Percentiles rank a stretch among this genome's conserved stretches.
Conservation (phyloP, 2,329 filamentous ascomycete genomes). For the Aspergillus bombycis region DNA sequence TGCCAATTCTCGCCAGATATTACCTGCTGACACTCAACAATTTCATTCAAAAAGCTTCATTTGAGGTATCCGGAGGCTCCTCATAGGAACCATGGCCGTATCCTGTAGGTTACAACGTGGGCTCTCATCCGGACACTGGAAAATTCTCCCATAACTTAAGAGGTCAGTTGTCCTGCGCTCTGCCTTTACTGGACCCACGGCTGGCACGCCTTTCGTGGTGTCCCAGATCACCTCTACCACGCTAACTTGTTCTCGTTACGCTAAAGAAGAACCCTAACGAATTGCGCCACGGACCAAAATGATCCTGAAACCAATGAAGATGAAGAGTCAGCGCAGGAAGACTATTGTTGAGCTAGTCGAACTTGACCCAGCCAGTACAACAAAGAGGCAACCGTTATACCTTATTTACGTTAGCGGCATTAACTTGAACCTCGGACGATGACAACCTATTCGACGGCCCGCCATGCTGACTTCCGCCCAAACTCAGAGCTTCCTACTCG, state of each 20-base stretch:
- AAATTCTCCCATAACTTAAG: background rate
- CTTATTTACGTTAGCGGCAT: slow-evolving; percentile 4
- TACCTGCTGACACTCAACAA: background rate
- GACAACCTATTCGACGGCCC: slow-evolving; percentile 5
- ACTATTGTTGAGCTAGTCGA: background rate
- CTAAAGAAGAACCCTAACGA: background rate
- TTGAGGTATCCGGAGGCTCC: background rate
- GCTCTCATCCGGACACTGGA: background rate
- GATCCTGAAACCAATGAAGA: background rate
- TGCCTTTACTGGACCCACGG: background rate
- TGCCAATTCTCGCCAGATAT: background rate
- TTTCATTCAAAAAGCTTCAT: background rate
- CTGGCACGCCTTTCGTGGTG: background rate
- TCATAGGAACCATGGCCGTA: background rate
- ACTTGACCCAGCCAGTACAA: slow-evolving; percentile 5
- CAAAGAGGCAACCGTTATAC: background rate
- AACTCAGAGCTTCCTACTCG: slow-evolving; percentile 5
- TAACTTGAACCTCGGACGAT: background rate
- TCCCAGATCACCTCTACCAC: background rate
- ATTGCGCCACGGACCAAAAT: background rate
- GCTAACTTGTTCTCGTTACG: background rate
- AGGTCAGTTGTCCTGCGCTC: background rate
- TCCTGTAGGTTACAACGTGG: background rate
- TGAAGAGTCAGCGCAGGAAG: background rate
- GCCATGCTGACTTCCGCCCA: slow-evolving; percentile 9